phyloP scores from a whole-genome alignment of 106 monocot genomes.

The Vanilla planifolia region DNA sequence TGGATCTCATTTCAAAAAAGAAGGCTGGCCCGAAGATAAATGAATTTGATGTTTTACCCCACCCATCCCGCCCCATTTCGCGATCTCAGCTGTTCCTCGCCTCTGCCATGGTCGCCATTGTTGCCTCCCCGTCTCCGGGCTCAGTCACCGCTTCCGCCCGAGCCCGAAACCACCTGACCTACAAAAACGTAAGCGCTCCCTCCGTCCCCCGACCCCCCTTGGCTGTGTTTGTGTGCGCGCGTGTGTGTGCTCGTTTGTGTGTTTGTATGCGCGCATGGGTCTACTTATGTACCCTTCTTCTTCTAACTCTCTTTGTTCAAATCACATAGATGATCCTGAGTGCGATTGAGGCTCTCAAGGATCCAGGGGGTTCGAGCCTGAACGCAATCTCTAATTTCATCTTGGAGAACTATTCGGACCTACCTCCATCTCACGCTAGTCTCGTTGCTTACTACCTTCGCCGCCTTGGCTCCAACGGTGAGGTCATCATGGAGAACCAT shows the following conservation, averaged over 20 bases:
- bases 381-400: constrained; percentile 17
- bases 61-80: neutral
- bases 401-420: neutral
- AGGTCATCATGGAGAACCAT: constrained; percentile 3
- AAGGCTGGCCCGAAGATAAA: neutral
- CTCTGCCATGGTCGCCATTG: neutral
- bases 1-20: neutral
- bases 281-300: neutral
- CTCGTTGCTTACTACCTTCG: constrained; percentile 14
- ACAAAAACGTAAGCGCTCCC: constrained; percentile 16
- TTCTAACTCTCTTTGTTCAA: neutral
- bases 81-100: neutral
- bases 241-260: no score
- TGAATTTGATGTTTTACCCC: neutral
- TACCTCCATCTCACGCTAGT: constrained; percentile 8
- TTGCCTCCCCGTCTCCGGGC: neutral
- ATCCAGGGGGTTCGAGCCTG: constrained; percentile 14
- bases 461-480: constrained; percentile 9
- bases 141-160: neutral
- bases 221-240: no score
- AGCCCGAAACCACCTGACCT: constrained; percentile 10
- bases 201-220: no score
- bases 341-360: constrained; percentile 11
- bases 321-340: constrained; percentile 16
- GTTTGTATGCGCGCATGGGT: no score